These are phyloP conservation scores for Vaccinium corymbosum DNA, from an alignment of 148 eudicot species.

Conservation along the genomic window DNA sequence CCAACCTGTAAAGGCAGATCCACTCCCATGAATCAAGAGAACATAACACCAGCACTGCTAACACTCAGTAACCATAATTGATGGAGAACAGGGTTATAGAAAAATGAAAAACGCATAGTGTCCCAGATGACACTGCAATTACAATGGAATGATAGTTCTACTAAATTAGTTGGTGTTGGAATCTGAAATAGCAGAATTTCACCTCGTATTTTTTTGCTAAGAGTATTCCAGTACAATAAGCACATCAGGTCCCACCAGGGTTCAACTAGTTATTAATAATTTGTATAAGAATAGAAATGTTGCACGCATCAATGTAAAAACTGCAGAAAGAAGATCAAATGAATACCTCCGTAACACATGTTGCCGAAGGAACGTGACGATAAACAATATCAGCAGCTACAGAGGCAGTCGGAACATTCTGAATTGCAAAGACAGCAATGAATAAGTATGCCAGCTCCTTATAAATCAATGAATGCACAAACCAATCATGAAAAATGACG, in stretches of 20 bases:
- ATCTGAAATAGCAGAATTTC: neutral
- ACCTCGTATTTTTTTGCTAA: neutral
- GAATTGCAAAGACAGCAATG: conserved; percentile 22
- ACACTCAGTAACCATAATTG: neutral
- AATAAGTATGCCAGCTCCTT: conserved; percentile 13
- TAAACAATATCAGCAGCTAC: conserved; percentile 79
- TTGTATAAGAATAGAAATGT: neutral
- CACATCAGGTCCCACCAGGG: neutral
- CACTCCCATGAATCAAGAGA: conserved; percentile 7
- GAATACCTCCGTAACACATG: conserved; percentile 82
- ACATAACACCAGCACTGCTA: conserved; percentile 6
- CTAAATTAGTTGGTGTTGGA: neutral
- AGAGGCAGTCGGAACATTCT: conserved; percentile 81
- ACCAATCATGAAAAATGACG: conserved; percentile 4
- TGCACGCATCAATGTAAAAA: neutral
- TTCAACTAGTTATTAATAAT: neutral
- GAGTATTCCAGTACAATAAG: neutral
- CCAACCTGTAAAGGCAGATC: conserved; percentile 61
- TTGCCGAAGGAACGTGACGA: conserved; percentile 86
- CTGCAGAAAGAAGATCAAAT: conserved; percentile 17
- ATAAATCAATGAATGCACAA: conserved; percentile 7
- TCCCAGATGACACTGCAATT: neutral
- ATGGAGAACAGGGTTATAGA: neutral
- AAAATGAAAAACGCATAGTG: neutral
- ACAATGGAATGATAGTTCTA: neutral